Percentiles rank a stretch among this genome's conserved stretches.
Evolutionary conservation across 169 alveolate genomes (phyloP).

Genomic region (Eimeria acervulina): DNA sequence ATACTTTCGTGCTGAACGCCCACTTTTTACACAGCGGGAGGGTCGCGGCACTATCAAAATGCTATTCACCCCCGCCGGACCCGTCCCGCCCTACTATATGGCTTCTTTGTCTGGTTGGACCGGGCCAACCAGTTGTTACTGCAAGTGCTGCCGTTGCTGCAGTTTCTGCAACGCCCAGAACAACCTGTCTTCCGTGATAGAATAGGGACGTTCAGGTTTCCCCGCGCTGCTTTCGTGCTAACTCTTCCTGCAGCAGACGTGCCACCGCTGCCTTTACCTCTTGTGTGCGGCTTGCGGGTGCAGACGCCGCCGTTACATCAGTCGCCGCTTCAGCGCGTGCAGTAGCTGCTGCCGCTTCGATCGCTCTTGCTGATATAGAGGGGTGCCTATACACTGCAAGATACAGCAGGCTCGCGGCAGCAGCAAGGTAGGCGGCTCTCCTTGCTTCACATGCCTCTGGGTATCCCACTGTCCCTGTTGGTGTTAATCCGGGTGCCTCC

Average conservation of each 20-base stretch:
- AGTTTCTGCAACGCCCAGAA: background rate
- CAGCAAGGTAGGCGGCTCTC: conserved; percentile 48
- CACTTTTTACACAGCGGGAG: background rate
- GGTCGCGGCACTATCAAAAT: background rate
- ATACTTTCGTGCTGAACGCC: background rate
- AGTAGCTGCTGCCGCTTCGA: conserved; percentile 25
- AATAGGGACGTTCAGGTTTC: background rate
- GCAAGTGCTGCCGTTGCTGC: background rate
- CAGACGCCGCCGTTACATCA: background rate
- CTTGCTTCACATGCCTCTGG: background rate
- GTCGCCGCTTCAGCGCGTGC: background rate
- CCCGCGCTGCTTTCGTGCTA: background rate
- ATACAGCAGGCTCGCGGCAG: conserved; percentile 54
- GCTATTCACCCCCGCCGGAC: background rate
- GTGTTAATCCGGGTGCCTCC: background rate
- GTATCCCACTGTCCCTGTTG: background rate
- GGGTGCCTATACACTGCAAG: conserved; percentile 64
- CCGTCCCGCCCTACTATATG: background rate
- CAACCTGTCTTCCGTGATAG: background rate
- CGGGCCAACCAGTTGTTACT: background rate
- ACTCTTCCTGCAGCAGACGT: conserved; percentile 48
- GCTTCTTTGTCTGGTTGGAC: background rate
- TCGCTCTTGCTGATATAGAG: conserved; percentile 11
- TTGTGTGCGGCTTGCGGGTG: conserved; percentile 10
- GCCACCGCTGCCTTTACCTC: conserved; percentile 68